Percentiles rank a stretch among this genome's conserved stretches.
phyloP scores from a whole-genome alignment of 495 filamentous ascomycete species.

The Alectoria sarmentosa region DNA sequence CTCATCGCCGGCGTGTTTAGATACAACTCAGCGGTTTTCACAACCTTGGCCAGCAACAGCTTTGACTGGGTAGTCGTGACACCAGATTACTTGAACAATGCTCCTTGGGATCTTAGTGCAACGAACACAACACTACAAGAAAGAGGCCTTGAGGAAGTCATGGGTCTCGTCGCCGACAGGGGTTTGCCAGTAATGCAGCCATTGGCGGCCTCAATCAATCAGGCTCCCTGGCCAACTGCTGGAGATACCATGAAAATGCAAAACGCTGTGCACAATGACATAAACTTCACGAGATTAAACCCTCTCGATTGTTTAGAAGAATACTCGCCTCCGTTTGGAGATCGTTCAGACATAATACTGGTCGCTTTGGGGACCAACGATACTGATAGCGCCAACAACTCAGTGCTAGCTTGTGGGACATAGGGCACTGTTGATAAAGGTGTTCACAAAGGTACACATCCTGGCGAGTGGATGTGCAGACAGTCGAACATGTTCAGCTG shows the following conservation, averaged over 20 bases:
- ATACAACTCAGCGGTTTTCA: slow-evolving; percentile 39
- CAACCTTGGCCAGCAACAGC: slow-evolving; percentile 33
- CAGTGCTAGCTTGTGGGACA: too few species aligned
- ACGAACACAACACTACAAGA: slow-evolving; percentile 7
- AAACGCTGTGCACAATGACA: neutral
- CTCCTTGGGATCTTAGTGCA: slow-evolving; percentile 2
- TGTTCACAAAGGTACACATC: neutral
- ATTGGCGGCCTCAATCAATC: slow-evolving; percentile 18
- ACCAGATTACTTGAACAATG: slow-evolving; percentile 26
- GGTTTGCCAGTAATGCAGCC: slow-evolving; percentile 4
- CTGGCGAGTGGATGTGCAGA: slow-evolving; percentile 7
- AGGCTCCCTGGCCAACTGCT: slow-evolving; percentile 15
- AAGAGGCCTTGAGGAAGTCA: neutral
- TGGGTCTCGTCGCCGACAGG: neutral
- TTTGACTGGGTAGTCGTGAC: slow-evolving; percentile 32
- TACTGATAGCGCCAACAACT: too few species aligned
- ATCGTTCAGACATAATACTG: too few species aligned
- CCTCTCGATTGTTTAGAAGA: too few species aligned
- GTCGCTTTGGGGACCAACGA: too few species aligned
- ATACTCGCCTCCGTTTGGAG: too few species aligned
- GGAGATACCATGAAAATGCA: neutral
- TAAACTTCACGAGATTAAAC: too few species aligned
- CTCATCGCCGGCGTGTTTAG: slow-evolving; percentile 18
- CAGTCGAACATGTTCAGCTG: slow-evolving; percentile 7
- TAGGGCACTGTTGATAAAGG: neutral